These are phyloP conservation scores for Coffea eugenioides DNA, from an alignment of 257 asterid genomes.

Conservation along the genomic window DNA sequence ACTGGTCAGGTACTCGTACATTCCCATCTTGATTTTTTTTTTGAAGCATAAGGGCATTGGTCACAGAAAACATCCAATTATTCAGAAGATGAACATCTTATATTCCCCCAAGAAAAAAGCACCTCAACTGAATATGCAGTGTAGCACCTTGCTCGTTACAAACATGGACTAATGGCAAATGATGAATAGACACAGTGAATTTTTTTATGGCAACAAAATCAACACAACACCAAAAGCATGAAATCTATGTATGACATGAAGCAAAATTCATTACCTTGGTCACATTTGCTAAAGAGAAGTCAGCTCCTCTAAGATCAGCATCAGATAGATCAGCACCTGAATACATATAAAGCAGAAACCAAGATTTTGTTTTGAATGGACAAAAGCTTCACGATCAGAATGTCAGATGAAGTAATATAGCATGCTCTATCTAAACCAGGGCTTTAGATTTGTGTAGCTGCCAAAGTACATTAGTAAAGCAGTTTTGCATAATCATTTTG, in stretches of 20 bases:
- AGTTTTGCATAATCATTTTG: no score
- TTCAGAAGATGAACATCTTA: not conserved
- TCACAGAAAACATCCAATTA: not conserved
- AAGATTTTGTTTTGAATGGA: no score
- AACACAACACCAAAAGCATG: not conserved
- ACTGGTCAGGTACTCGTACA: not conserved
- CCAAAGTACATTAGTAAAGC: no score
- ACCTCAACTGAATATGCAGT: not conserved
- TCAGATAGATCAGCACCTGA: constrained; percentile 96
- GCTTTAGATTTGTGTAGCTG: no score
- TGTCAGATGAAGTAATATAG: not conserved
- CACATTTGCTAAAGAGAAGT: constrained; percentile 88
- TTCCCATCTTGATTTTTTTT: not conserved
- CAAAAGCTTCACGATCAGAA: not conserved
- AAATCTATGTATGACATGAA: not conserved
- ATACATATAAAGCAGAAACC: not conserved
- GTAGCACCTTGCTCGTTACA: not conserved
- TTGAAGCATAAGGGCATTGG: not conserved
- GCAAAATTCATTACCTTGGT: constrained; percentile 57
- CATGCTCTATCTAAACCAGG: no score
- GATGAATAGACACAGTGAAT: not conserved
- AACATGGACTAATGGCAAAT: not conserved
- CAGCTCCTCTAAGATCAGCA: constrained; percentile 96
- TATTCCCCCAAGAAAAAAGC: not conserved
- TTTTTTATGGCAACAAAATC: not conserved